Conservation (phyloP, 106 monocot genomes). For the Acanthochlamys bracteata region DNA sequence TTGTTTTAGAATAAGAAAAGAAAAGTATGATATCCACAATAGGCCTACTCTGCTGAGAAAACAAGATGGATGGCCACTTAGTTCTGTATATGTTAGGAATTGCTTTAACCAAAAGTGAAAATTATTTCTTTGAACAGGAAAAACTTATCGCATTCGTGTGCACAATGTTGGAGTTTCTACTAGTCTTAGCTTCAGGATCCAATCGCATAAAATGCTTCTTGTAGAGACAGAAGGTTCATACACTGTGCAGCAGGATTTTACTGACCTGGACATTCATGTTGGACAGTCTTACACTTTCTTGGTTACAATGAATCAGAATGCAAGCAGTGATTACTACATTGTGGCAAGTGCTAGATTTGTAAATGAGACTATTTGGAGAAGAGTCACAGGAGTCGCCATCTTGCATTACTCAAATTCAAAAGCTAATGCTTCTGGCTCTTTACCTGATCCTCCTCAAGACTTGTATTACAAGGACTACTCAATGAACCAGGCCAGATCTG, state of each 20-base stretch:
- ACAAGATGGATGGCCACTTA: no score
- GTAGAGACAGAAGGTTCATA: slow-evolving; percentile 15
- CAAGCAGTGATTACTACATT: slow-evolving; percentile 9
- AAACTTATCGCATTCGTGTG: slow-evolving; percentile 3
- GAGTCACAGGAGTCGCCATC: slow-evolving; percentile 8
- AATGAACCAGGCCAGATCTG: slow-evolving; percentile 9
- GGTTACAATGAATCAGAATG: slow-evolving; percentile 8
- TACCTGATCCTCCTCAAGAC: slow-evolving; percentile 10
- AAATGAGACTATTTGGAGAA: background rate
- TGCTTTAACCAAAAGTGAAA: background rate
- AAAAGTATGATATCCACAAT: no score
- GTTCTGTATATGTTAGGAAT: no score
- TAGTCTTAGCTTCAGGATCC: slow-evolving; percentile 9
- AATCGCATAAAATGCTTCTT: slow-evolving; percentile 7
- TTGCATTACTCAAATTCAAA: slow-evolving; percentile 9
- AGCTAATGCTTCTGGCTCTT: slow-evolving; percentile 6
- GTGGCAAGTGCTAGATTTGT: slow-evolving; percentile 12
- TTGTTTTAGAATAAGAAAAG: no score
- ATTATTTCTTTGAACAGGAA: background rate
- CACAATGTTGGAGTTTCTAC: slow-evolving; percentile 5
- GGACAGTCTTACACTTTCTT: slow-evolving; percentile 13
- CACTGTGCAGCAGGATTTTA: slow-evolving; percentile 7
- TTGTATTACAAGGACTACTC: background rate
- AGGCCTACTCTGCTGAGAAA: no score
- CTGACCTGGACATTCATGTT: slow-evolving; percentile 7